phyloP scores from a whole-genome alignment of 2,329 filamentous ascomycete species.

The Colletotrichum siamense region DNA sequence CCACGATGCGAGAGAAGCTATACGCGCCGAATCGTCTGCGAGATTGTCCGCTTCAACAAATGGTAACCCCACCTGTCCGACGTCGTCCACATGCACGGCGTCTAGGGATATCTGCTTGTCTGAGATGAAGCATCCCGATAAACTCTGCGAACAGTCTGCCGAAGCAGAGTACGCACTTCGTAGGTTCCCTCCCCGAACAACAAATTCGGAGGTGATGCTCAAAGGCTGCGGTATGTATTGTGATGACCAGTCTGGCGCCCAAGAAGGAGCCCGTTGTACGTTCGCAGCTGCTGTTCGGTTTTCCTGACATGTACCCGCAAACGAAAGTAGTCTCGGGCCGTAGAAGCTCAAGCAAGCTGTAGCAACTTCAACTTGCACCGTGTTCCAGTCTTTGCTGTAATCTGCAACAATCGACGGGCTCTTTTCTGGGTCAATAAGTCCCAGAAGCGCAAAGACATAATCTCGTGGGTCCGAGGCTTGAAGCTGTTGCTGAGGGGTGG shows the following conservation, averaged over 20 bases:
- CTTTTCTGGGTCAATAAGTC: background rate
- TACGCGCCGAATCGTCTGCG: background rate
- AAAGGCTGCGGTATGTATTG: background rate
- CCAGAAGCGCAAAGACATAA: background rate
- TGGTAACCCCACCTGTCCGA: background rate
- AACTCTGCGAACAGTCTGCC: background rate
- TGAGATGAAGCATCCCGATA: background rate
- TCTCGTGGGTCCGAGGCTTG: background rate
- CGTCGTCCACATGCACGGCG: background rate
- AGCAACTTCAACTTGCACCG: background rate
- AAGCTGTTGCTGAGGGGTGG: background rate
- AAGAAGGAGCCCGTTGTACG: background rate
- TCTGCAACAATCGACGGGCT: background rate
- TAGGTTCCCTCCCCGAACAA: background rate
- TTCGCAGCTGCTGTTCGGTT: too few relatives aligned
- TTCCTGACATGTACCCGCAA: background rate
- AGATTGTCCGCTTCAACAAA: background rate
- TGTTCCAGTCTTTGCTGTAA: background rate
- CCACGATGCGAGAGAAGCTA: background rate
- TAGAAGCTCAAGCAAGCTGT: background rate
- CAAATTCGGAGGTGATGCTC: background rate
- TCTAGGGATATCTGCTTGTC: background rate
- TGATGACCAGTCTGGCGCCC: background rate
- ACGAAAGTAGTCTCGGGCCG: background rate
- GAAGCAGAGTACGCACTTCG: background rate